Conservation (phyloP, 2,329 filamentous ascomycete species). For the Boeremia lycopersici region DNA sequence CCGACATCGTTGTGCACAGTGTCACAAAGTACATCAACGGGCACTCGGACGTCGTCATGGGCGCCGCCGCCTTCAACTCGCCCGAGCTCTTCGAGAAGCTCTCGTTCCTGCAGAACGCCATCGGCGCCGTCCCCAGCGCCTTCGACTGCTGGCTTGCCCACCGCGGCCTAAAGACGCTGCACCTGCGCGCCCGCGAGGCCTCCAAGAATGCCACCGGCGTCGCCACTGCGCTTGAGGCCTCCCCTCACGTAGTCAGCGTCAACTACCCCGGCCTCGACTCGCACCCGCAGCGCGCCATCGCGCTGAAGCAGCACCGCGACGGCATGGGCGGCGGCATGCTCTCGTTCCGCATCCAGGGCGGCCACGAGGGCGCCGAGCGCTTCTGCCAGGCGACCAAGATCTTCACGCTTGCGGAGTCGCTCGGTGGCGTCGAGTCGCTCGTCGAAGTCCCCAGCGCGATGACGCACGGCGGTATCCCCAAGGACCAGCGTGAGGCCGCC, state of each 20-base stretch:
- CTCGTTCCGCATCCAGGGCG: conserved; percentile 90
- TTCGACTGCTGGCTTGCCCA: conserved; percentile 99
- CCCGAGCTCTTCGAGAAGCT: conserved; percentile 77
- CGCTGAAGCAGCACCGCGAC: conserved; percentile 87
- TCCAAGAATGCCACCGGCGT: conserved; percentile 80
- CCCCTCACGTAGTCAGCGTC: conserved; percentile 82
- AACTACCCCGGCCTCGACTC: conserved; percentile 94
- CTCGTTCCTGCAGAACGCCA: conserved; percentile 93
- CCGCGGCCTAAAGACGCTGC: conserved; percentile 93
- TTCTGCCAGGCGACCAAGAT: conserved; percentile 91
- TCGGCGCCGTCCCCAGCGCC: conserved; percentile 89
- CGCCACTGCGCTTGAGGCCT: conserved; percentile 76
- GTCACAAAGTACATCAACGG: conserved; percentile 99
- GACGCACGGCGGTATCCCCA: conserved; percentile 96
- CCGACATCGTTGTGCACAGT: conserved; percentile 94
- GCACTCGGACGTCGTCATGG: conserved; percentile 96
- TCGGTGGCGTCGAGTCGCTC: conserved; percentile 91
- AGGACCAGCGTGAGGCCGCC: conserved; percentile 85
- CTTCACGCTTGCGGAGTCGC: conserved; percentile 90
- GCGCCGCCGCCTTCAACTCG: conserved; percentile 92
- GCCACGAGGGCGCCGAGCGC: conserved; percentile 80
- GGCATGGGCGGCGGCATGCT: conserved; percentile 98
- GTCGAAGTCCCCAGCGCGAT: conserved; percentile 93
- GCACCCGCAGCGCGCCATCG: conserved; percentile 84
- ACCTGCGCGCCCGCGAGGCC: conserved; percentile 87